phyloP scores from a whole-genome alignment of 2,329 filamentous ascomycete genomes.

The Zymoseptoria tritici region DNA sequence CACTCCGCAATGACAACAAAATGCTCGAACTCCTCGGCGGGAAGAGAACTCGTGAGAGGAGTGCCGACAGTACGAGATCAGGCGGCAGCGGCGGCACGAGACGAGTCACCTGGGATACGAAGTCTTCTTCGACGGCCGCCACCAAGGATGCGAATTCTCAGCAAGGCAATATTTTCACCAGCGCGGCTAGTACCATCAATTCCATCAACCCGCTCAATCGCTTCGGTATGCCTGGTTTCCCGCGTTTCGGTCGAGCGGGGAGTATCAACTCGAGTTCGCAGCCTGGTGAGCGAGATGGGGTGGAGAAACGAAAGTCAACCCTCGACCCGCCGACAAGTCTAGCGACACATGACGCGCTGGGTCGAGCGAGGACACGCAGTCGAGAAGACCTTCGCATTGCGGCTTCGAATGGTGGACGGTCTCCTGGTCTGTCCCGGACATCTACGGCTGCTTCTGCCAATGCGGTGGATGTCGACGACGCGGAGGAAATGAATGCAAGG shows the following conservation, averaged over 20 bases:
- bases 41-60: slow-evolving; percentile 59
- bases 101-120: slow-evolving; percentile 20
- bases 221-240: slow-evolving; percentile 29
- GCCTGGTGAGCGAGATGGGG: slow-evolving; percentile 4
- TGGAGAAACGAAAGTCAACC: background rate
- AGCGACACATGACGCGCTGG: background rate
- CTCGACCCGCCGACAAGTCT: background rate
- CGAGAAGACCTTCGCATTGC: background rate
- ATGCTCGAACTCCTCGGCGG: slow-evolving; percentile 66
- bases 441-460: background rate
- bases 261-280: slow-evolving; percentile 7
- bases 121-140: slow-evolving; percentile 8
- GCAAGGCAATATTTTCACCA: slow-evolving; percentile 8
- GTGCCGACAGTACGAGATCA: slow-evolving; percentile 65
- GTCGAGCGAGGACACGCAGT: background rate
- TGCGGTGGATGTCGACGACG: slow-evolving; percentile 19
- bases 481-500: slow-evolving; percentile 32
- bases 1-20: slow-evolving; percentile 50
- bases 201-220: slow-evolving; percentile 32
- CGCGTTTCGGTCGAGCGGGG: slow-evolving; percentile 29
- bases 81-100: slow-evolving; percentile 46
- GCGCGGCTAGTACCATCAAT: slow-evolving; percentile 26
- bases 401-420: background rate
- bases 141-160: slow-evolving; percentile 10
- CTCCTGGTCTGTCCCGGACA: background rate